These are phyloP conservation scores for Syncephalastrum sp. DNA, from an alignment of 371 early-diverging fungal species.

Conservation along the genomic window DNA sequence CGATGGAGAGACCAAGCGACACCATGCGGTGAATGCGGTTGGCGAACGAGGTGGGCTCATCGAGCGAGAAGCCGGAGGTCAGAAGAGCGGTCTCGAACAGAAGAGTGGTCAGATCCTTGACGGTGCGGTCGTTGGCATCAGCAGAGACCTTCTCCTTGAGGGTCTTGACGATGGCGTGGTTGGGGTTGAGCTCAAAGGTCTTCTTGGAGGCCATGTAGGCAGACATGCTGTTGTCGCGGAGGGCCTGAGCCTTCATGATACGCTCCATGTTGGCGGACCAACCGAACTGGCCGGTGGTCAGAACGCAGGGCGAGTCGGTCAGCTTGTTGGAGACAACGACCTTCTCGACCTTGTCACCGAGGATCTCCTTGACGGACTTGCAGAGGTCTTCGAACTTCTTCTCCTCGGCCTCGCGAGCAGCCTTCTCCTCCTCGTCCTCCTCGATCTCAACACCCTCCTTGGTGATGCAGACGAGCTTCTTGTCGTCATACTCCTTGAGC, in stretches of 20 bases:
- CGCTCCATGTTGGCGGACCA: slow-evolving; percentile 99
- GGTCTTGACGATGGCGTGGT: slow-evolving; percentile 90
- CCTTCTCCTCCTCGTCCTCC: slow-evolving; percentile 96
- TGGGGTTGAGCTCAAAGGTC: slow-evolving; percentile 96
- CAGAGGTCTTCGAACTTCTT: slow-evolving; percentile 82
- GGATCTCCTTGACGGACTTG: slow-evolving; percentile 83
- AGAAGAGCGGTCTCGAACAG: slow-evolving; percentile 94
- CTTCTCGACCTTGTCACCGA: slow-evolving; percentile 98
- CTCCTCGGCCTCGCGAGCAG: slow-evolving; percentile 84
- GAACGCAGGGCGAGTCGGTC: slow-evolving; percentile 93
- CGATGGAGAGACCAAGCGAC: slow-evolving; percentile 93
- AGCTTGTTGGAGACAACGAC: slow-evolving; percentile 93
- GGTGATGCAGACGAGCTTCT: slow-evolving; percentile 96
- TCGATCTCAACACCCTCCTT: slow-evolving; percentile 99
- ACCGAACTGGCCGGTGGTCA: slow-evolving; percentile 97
- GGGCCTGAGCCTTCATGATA: slow-evolving; percentile 99
- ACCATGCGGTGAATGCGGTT: slow-evolving; percentile 98
- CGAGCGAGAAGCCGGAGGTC: slow-evolving; percentile 95
- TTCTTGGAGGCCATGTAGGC: slow-evolving; percentile 98
- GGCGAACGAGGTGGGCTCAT: slow-evolving; percentile 91
- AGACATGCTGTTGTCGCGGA: slow-evolving; percentile 94
- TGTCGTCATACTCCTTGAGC: slow-evolving; percentile 97
- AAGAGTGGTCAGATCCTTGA: slow-evolving; percentile 91
- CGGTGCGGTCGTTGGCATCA: slow-evolving; percentile 96
- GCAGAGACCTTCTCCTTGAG: slow-evolving; percentile 83